These are phyloP conservation scores for Debaryomyces hansenii DNA, from an alignment of 805 yeast genomes.

Conservation along the genomic window DNA sequence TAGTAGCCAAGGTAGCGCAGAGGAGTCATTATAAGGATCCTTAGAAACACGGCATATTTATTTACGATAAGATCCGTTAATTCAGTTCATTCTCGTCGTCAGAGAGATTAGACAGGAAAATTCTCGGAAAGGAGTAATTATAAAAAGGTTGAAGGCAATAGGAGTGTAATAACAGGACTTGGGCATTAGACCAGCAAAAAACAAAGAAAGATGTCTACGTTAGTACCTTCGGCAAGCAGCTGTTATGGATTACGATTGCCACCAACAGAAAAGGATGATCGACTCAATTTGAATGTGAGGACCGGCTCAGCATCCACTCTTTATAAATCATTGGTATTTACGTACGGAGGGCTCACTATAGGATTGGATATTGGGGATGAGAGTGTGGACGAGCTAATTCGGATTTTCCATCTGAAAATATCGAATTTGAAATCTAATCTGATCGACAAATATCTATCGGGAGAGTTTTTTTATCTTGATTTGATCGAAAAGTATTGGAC, in stretches of 20 bases:
- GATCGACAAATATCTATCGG: slow-evolving; percentile 48
- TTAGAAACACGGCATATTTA: too few relatives aligned
- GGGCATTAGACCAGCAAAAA: too few relatives aligned
- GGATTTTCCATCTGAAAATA: slow-evolving; percentile 34
- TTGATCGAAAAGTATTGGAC: slow-evolving; percentile 62
- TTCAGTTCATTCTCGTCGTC: too few relatives aligned
- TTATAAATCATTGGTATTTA: slow-evolving; percentile 59
- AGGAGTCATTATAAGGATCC: too few relatives aligned
- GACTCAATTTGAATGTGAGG: slow-evolving; percentile 56
- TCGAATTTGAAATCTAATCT: slow-evolving; percentile 25
- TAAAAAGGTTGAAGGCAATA: too few relatives aligned
- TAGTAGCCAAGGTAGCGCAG: too few relatives aligned
- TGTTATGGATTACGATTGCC: slow-evolving; percentile 62
- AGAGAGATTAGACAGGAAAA: too few relatives aligned
- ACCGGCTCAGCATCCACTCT: slow-evolving; percentile 67
- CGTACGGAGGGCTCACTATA: slow-evolving; percentile 66
- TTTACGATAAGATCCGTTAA: too few relatives aligned
- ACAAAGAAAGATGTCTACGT: slow-evolving; percentile 50
- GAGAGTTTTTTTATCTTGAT: slow-evolving; percentile 62
- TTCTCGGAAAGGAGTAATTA: too few relatives aligned
- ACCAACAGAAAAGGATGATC: slow-evolving; percentile 49
- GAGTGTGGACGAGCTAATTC: slow-evolving; percentile 38
- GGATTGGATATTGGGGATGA: slow-evolving; percentile 50
- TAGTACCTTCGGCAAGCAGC: slow-evolving; percentile 62
- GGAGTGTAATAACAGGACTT: too few relatives aligned